phyloP scores from a whole-genome alignment of 2,329 filamentous ascomycete species.

The Colletotrichum cuscutae region DNA sequence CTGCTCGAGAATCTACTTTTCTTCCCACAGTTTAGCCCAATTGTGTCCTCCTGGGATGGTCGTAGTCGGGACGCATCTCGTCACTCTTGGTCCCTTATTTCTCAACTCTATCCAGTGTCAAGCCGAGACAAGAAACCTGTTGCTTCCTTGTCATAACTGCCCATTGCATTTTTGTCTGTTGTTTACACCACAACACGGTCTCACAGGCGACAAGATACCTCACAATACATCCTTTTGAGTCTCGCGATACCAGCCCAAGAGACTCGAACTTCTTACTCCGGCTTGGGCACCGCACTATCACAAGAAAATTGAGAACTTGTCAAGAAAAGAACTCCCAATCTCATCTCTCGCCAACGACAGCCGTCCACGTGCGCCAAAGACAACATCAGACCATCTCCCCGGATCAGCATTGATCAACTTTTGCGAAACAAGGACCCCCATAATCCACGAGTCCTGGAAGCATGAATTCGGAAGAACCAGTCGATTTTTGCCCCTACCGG shows the following conservation, averaged over 20 bases:
- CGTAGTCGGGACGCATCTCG: constrained; percentile 24
- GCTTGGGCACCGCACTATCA: constrained; percentile 30
- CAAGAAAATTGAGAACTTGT: constrained; percentile 1
- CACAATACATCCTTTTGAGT: constrained; percentile 27
- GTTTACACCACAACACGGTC: constrained; percentile 26
- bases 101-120: constrained; percentile 22
- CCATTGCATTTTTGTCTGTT: constrained; percentile 21
- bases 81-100: constrained; percentile 22
- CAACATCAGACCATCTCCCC: constrained; percentile 18
- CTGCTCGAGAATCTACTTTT: constrained; percentile 25
- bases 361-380: not conserved
- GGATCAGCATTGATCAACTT: constrained; percentile 28
- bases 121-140: constrained; percentile 28
- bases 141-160: constrained; percentile 17
- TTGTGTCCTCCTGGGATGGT: constrained; percentile 12
- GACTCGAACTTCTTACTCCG: constrained; percentile 21
- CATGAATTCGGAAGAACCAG: constrained; percentile 52
- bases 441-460: constrained; percentile 42
- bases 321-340: constrained; percentile 1
- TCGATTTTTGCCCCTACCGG: constrained; percentile 53
- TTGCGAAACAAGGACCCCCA: constrained; percentile 28
- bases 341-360: not conserved
- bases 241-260: constrained; percentile 35
- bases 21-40: constrained; percentile 20
- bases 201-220: constrained; percentile 35